Conservation (phyloP, 2,329 filamentous ascomycete genomes). For the Orbilia blumenaviensis region DNA sequence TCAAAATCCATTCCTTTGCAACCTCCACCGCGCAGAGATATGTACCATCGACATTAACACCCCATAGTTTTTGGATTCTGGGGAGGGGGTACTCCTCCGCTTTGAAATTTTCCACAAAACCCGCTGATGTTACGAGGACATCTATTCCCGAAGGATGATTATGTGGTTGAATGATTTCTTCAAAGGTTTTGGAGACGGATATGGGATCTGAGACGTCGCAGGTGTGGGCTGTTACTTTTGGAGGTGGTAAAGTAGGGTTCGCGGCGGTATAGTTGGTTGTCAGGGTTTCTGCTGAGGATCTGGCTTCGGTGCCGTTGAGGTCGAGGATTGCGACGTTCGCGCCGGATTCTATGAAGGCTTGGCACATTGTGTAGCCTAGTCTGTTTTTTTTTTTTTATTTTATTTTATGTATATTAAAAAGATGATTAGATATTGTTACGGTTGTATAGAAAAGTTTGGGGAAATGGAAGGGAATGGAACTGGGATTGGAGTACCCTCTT, state of each 20-base stretch:
- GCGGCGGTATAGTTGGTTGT: conserved; percentile 86
- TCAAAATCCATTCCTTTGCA: conserved; percentile 86
- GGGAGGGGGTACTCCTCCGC: conserved; percentile 83
- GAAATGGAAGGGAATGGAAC: not conserved
- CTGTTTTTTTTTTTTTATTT: conserved; percentile 34
- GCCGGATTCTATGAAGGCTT: conserved; percentile 87
- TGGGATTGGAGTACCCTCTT: conserved; percentile 71
- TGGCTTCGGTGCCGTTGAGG: conserved; percentile 87
- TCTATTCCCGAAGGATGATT: conserved; percentile 73
- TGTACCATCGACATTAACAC: conserved; percentile 91
- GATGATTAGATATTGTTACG: too few relatives aligned
- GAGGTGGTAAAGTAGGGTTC: conserved; percentile 71
- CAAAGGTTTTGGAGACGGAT: conserved; percentile 78
- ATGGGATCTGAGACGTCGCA: conserved; percentile 83
- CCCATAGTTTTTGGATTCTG: conserved; percentile 91
- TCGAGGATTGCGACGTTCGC: conserved; percentile 92
- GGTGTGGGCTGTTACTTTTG: conserved; percentile 88
- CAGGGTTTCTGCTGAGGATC: conserved; percentile 77
- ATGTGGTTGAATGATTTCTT: conserved; percentile 63
- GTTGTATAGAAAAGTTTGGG: not conserved
- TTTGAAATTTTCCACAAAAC: conserved; percentile 95
- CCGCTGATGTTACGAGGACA: conserved; percentile 92
- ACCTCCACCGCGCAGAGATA: conserved; percentile 87
- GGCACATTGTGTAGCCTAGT: conserved; percentile 89
- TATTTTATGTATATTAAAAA: too few relatives aligned